Conservation (phyloP, 225 moss, liverwort and hornwort genomes). For the Pleurozium schreberi region DNA sequence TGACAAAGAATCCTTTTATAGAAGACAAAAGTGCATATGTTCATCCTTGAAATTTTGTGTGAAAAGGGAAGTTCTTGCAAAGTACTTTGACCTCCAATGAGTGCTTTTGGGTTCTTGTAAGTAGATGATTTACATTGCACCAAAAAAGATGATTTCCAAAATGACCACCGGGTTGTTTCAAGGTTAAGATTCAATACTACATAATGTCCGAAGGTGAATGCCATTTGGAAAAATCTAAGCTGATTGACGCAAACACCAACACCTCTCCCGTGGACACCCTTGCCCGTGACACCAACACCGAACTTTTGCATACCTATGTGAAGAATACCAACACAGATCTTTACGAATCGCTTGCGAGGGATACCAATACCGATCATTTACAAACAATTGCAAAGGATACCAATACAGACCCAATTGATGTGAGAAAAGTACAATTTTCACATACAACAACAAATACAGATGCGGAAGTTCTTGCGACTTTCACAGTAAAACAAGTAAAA, state of each 20-base stretch:
- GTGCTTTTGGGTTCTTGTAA: fast-evolving
- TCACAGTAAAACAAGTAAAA: neutral
- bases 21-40: neutral
- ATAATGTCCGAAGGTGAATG: neutral
- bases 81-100: neutral
- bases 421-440: neutral
- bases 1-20: neutral
- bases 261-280: neutral
- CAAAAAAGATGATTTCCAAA: neutral
- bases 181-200: neutral
- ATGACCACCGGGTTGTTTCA: fast-evolving
- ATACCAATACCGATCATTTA: neutral
- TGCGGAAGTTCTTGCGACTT: neutral
- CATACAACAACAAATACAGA: neutral
- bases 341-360: neutral
- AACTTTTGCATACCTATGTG: neutral
- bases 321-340: neutral
- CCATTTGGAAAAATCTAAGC: neutral
- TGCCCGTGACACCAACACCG: neutral
- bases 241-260: neutral
- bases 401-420: neutral
- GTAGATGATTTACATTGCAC: neutral
- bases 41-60: fast-evolving
- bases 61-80: neutral
- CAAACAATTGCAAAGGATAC: neutral